Evolutionary conservation across 768 basidiomycete species (phyloP), one percentile per base, ranked within the genome.

Genomic region (Rhodocollybia butyracea): DNA sequence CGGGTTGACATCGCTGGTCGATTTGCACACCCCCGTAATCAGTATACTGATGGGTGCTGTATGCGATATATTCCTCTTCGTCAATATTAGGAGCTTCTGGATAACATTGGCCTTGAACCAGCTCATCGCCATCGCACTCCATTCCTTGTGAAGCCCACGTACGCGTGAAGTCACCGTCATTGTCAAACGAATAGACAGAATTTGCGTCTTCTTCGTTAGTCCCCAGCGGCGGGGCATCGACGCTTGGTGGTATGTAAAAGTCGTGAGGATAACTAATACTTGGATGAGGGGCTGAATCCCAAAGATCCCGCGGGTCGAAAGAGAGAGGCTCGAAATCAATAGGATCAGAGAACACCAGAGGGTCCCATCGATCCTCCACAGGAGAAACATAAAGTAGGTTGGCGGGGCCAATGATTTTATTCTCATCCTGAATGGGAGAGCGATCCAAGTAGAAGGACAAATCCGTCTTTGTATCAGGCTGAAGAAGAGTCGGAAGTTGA

Each of bases 181-280:
- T 5, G 11, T 30, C 38, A 13, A 51, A 26, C 8, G 21, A 3
- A 39, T 7, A 19, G 3, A 51, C 11, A n/a, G 34, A 29, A 29
- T 15, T 40, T 36, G 11, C 32, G 51, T 29, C 26, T 24, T 53
- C 51, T 30, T 7, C 27, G 13, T 45, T 34, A 4, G 17, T 29
- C 13, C 30, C 29, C 34, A 50, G 17, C 15, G 32, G 48, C 6
- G 48, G 48, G 15, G 48, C 48, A 50, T 50, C 48, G 17, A 50
- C 48, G 2, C 48, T 36, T 17, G 48, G 48, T 31, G 48, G 48
- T 5, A 50, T 50, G n/a, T 50, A 50, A 36, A 50, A 50, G 19
- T 50, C 34, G 22, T 50, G 13, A 11, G 48, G 34, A 36, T 48
- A 48, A 11, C n/a, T 31, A 48, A 48, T 22, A 19, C 47, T 19